These are phyloP conservation scores for Cytospora paraplurivora DNA, from an alignment of 2,329 filamentous ascomycete species.

Conservation along the genomic window DNA sequence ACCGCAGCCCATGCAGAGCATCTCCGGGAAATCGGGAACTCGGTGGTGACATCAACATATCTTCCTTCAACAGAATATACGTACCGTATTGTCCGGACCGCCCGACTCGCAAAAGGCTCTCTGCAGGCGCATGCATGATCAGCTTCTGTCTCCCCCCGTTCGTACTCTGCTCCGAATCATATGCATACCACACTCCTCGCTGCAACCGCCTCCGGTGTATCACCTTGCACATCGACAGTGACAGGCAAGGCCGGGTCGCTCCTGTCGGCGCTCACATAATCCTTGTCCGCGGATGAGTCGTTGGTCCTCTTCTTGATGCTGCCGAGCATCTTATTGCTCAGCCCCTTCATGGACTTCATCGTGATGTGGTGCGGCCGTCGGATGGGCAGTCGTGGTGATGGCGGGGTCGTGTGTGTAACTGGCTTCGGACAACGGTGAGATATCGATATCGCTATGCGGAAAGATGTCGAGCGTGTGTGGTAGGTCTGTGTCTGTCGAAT, in stretches of 20 bases:
- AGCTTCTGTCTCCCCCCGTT: constrained; percentile 23
- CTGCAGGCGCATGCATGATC: constrained; percentile 45
- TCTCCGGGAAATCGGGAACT: neutral
- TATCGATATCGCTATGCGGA: neutral
- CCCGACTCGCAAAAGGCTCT: constrained; percentile 81
- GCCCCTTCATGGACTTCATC: constrained; percentile 48
- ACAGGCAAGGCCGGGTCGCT: constrained; percentile 30
- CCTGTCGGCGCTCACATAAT: constrained; percentile 14
- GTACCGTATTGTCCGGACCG: constrained; percentile 57
- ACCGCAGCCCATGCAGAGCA: neutral
- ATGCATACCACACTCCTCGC: constrained; percentile 64
- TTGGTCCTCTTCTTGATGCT: constrained; percentile 51
- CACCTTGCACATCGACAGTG: constrained; percentile 42
- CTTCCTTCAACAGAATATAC: constrained; percentile 34
- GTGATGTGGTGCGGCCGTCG: neutral
- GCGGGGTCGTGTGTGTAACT: neutral
- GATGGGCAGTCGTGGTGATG: neutral
- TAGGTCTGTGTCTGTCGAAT: neutral
- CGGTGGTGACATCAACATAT: neutral
- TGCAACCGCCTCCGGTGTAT: constrained; percentile 69
- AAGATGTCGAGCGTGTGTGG: neutral
- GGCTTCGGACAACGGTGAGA: neutral
- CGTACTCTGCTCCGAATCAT: constrained; percentile 3
- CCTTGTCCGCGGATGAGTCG: constrained; percentile 23
- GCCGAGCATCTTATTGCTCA: constrained; percentile 59